These are phyloP conservation scores for Penicillium argentinense DNA, from an alignment of 495 filamentous ascomycete genomes.

Conservation along the genomic window DNA sequence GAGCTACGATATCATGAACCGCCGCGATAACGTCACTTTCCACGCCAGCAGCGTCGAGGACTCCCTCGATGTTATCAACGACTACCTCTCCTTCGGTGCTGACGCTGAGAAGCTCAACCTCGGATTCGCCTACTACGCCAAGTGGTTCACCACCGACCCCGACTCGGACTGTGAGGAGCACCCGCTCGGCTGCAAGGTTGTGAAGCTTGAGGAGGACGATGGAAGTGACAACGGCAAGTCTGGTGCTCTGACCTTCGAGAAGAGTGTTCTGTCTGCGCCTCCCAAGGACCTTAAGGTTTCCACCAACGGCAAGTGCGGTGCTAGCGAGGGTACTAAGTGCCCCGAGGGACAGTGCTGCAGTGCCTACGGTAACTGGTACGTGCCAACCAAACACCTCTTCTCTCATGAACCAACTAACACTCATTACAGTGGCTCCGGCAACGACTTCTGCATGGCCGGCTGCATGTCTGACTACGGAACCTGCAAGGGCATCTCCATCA, in stretches of 20 bases:
- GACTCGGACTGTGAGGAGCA: slow-evolving; percentile 40
- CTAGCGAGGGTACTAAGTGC: slow-evolving; percentile 28
- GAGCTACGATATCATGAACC: slow-evolving; percentile 79
- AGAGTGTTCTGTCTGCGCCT: slow-evolving; percentile 46
- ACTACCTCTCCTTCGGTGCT: slow-evolving; percentile 60
- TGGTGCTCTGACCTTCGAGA: slow-evolving; percentile 58
- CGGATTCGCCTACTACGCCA: slow-evolving; percentile 73
- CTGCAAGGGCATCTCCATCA: slow-evolving; percentile 42
- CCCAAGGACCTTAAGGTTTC: slow-evolving; percentile 44
- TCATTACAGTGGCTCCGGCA: slow-evolving; percentile 32
- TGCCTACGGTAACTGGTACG: slow-evolving; percentile 40
- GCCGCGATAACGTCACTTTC: slow-evolving; percentile 65
- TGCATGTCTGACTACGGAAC: slow-evolving; percentile 44
- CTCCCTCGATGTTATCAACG: slow-evolving; percentile 55
- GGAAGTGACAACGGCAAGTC: slow-evolving; percentile 64
- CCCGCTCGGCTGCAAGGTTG: slow-evolving; percentile 63
- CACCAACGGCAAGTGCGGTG: slow-evolving; percentile 42
- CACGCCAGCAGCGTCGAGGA: slow-evolving; percentile 63
- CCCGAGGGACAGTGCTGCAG: slow-evolving; percentile 38
- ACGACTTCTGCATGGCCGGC: slow-evolving; percentile 37
- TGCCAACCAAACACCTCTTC: slow-evolving; percentile 6
- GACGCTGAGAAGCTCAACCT: slow-evolving; percentile 62
- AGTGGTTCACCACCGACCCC: slow-evolving; percentile 66
- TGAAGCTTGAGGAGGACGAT: slow-evolving; percentile 60
- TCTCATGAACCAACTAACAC: too few relatives aligned